Percentiles rank a stretch among this genome's conserved stretches.
Conservation (phyloP, 73 alveolate species). For the Symbiodinium natans region DNA sequence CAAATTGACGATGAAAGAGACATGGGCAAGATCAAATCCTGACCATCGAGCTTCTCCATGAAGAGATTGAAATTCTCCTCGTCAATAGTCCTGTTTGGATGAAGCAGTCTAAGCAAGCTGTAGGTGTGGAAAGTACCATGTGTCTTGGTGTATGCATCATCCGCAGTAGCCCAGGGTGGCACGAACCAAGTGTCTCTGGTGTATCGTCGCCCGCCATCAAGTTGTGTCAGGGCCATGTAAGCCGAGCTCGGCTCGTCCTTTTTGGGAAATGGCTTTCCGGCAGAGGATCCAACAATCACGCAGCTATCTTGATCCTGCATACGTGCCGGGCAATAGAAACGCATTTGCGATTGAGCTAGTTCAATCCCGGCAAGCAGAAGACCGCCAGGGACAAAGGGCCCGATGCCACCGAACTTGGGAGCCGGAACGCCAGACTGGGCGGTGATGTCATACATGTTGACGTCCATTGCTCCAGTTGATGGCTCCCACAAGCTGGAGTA, state of each 20-base stretch:
- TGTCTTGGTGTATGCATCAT: slow-evolving; percentile 15
- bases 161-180: slow-evolving; percentile 73
- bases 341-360: slow-evolving; percentile 6
- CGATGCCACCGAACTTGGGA: slow-evolving; percentile 61
- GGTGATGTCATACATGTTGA: neutral
- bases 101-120: slow-evolving; percentile 19
- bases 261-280: slow-evolving; percentile 20
- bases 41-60: slow-evolving; percentile 75
- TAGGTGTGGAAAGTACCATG: slow-evolving; percentile 50
- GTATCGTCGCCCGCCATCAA: slow-evolving; percentile 61
- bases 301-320: slow-evolving; percentile 2
- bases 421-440: slow-evolving; percentile 65
- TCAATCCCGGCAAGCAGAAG: neutral
- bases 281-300: slow-evolving; percentile 15
- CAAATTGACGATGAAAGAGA: neutral
- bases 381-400: slow-evolving; percentile 56
- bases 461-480: slow-evolving; percentile 11
- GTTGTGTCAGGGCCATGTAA: slow-evolving; percentile 48
- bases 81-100: slow-evolving; percentile 54
- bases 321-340: slow-evolving; percentile 34
- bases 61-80: slow-evolving; percentile 50
- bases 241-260: slow-evolving; percentile 15
- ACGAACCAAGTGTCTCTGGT: slow-evolving; percentile 72
- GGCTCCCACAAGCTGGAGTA: neutral
- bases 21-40: neutral